phyloP scores from a whole-genome alignment of 306 rosid genomes.

The Prunus armeniaca region DNA sequence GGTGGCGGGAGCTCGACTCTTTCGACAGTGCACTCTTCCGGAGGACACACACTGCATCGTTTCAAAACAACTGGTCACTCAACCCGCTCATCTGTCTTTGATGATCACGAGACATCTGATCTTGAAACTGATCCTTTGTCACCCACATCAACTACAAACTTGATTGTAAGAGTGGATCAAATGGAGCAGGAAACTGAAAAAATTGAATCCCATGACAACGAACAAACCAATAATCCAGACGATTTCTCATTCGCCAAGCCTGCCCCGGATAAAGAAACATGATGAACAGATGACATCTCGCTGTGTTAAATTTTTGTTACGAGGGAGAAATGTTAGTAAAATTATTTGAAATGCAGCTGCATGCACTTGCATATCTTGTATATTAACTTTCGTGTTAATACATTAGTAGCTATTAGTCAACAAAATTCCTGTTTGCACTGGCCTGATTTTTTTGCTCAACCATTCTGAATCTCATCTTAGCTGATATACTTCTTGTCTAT shows the following conservation, averaged over 20 bases:
- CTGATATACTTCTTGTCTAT: background rate
- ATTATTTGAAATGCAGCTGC: conserved; percentile 6
- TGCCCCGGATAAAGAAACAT: conserved; percentile 11
- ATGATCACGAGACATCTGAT: conserved; percentile 41
- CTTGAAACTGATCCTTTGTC: conserved; percentile 34
- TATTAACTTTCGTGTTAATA: conserved; percentile 1
- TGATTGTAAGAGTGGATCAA: conserved; percentile 41
- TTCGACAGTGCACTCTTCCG: conserved; percentile 38
- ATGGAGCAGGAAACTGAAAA: conserved; percentile 26
- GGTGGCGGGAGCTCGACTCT: conserved; percentile 52
- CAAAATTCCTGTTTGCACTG: background rate
- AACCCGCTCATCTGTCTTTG: conserved; percentile 31
- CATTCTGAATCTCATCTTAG: background rate
- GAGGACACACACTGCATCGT: conserved; percentile 59
- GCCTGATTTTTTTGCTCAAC: background rate
- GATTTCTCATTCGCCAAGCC: conserved; percentile 54
- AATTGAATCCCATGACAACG: conserved; percentile 17
- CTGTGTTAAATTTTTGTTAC: conserved; percentile 7
- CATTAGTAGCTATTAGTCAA: background rate
- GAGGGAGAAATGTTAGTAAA: background rate
- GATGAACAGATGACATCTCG: background rate
- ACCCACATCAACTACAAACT: conserved; percentile 24
- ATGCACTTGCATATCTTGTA: conserved; percentile 6
- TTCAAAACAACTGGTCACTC: conserved; percentile 76
- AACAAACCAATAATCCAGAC: conserved; percentile 30